Conservation (phyloP, 345 rosid genomes). For the Murraya paniculata region DNA sequence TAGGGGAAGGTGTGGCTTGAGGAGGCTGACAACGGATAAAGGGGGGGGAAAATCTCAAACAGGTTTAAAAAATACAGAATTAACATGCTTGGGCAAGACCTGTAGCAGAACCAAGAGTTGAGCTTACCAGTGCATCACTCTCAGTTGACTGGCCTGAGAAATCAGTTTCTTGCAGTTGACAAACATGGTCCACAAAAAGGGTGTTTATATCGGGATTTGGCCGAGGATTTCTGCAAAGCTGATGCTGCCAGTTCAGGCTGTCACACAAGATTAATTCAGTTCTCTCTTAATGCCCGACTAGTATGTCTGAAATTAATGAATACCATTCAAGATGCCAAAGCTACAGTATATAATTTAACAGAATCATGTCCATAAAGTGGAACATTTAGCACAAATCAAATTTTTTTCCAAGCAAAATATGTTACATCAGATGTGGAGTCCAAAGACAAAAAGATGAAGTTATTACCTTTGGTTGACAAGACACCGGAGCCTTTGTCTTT, state of each 20-base stretch:
- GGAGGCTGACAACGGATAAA: constrained; percentile 23
- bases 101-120: background rate
- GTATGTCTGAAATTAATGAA: background rate
- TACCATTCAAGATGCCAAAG: background rate
- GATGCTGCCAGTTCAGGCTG: constrained; percentile 47
- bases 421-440: background rate
- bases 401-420: background rate
- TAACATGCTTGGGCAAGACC: background rate
- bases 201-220: constrained; percentile 41
- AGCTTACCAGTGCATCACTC: constrained; percentile 27
- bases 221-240: constrained; percentile 33
- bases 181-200: constrained; percentile 47
- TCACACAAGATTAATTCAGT: constrained; percentile 15
- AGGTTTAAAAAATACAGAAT: background rate
- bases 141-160: constrained; percentile 14
- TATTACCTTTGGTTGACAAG: constrained; percentile 51
- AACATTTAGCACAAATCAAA: background rate
- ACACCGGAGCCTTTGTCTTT: constrained; percentile 28
- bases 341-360: constrained; percentile 6
- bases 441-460: background rate
- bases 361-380: background rate
- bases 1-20: constrained; percentile 19
- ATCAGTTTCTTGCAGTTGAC: constrained; percentile 20
- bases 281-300: constrained; percentile 2
- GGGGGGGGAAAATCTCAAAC: too few relatives aligned